Conservation (phyloP, 495 filamentous ascomycete species). For the Penicillium crystallinum region DNA sequence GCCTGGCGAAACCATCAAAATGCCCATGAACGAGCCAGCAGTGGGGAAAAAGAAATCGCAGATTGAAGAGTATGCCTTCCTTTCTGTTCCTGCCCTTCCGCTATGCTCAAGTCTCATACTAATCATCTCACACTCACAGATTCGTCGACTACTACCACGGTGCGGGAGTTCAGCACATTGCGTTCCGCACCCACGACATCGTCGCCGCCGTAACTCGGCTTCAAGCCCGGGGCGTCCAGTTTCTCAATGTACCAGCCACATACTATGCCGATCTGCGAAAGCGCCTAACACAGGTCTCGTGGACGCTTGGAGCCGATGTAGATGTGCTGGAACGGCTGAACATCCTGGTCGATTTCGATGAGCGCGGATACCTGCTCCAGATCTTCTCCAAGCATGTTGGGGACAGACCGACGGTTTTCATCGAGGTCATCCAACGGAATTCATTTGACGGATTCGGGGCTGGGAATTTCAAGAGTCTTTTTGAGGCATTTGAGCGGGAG, state of each 20-base stretch:
- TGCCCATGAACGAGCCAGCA: slow-evolving; percentile 89
- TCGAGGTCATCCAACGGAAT: slow-evolving; percentile 78
- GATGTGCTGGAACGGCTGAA: slow-evolving; percentile 60
- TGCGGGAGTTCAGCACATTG: slow-evolving; percentile 78
- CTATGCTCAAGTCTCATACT: background rate
- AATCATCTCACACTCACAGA: slow-evolving; percentile 8
- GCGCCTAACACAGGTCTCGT: slow-evolving; percentile 44
- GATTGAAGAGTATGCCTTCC: slow-evolving; percentile 62
- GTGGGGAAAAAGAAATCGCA: slow-evolving; percentile 69
- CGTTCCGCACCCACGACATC: slow-evolving; percentile 69
- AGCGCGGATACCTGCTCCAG: slow-evolving; percentile 72
- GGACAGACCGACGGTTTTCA: slow-evolving; percentile 79
- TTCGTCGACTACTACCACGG: slow-evolving; percentile 71
- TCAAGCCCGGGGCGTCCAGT: slow-evolving; percentile 65
- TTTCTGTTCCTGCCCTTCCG: background rate
- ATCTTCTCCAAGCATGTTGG: slow-evolving; percentile 79
- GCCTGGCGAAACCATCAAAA: slow-evolving; percentile 68
- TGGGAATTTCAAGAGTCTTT: slow-evolving; percentile 80
- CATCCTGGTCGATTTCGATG: slow-evolving; percentile 80
- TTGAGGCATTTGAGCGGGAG: slow-evolving; percentile 84
- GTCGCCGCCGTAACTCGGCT: slow-evolving; percentile 58
- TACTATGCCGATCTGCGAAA: slow-evolving; percentile 65
- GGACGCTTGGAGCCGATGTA: slow-evolving; percentile 59
- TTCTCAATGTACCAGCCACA: slow-evolving; percentile 66
- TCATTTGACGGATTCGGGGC: slow-evolving; percentile 81